These are phyloP conservation scores for slime mould (Dictyostelium discoideum) DNA, from an alignment of 78 protist genomes.

Conservation along the genomic window DNA sequence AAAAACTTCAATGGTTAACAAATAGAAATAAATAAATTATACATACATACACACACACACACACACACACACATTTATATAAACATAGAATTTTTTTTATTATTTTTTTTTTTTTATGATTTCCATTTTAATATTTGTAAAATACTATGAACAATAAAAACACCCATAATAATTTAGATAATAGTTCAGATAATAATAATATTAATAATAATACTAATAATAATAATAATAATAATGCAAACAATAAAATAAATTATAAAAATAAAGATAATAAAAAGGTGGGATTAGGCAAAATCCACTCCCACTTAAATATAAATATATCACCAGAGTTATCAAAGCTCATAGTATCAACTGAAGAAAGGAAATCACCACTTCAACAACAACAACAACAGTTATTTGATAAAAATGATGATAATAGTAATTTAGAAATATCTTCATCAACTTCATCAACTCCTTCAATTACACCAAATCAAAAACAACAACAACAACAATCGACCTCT, in stretches of 20 bases:
- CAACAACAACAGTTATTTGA: not conserved
- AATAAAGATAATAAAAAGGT: not conserved
- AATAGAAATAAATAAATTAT: too few relatives aligned
- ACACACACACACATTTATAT: too few relatives aligned
- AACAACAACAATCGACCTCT: not conserved
- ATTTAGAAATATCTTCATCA: not conserved
- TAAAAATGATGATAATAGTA: not conserved
- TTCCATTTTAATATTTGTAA: too few relatives aligned
- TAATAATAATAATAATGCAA: not conserved
- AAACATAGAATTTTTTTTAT: too few relatives aligned
- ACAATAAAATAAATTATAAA: not conserved
- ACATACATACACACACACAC: too few relatives aligned
- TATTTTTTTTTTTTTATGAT: too few relatives aligned
- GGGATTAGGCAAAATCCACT: not conserved
- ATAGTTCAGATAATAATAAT: not conserved
- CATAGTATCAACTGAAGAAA: not conserved
- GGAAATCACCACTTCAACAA: not conserved
- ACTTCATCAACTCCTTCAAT: not conserved
- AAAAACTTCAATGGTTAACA: too few relatives aligned
- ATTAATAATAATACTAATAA: not conserved
- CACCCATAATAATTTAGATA: not conserved
- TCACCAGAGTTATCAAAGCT: conserved; percentile 16
- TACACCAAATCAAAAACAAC: not conserved
- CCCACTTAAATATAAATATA: not conserved
- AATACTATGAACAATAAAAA: not conserved